Evolutionary conservation across 1,284 basidiomycete species (phyloP), one percentile per base, ranked within the genome.

Genomic region (Tetrapyrgos nigripes): DNA sequence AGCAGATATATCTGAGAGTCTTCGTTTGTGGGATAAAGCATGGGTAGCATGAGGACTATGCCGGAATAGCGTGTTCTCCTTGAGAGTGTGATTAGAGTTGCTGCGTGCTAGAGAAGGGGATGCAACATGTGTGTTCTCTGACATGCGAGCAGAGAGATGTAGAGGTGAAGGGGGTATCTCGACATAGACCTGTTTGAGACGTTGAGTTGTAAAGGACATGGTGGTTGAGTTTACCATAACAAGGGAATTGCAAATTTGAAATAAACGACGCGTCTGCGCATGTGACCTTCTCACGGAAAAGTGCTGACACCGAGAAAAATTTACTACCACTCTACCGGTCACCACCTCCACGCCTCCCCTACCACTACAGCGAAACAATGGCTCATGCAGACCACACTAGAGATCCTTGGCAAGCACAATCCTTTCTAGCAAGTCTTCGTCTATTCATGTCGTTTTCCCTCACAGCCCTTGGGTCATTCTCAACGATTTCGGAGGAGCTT

Each of bases 401-500:
- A 78, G 94, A 97, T 78, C 94, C 94, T 66, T 97, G 94, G 94
- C 89, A 71, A 60, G 85, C 17, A 40, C 4, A 11, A 40, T 55
- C 19, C 35, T 13, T 33, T 45, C 28, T 17, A 4, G 17, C 27
- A 19, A 33, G 0, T 27, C 1, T 4, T 53, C 66, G 4, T 55
- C 40, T 50, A 28, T 17, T 46, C 53, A 31, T 65, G 53, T n/a
- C 50, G 52, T 17, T 51, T 21, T 27, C n/a, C n/a, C n/a, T n/a
- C 61, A 52, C 60, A 97, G 97, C 79, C 97, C 97, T 67, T 98
- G 94, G 93, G 97, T 98, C 57, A 94, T 99, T 74, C 89, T 99
- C 65, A 98, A 95, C 80, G 97, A 99, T 81, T 97, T 97, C 75
- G 97, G 97, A 65, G 96, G 95, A 66, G 96, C 96, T 19, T 97